Percentiles rank a stretch among this genome's conserved stretches.
phyloP scores from a whole-genome alignment of 2,329 filamentous ascomycete genomes.

The Calcarisporium arbuscula region DNA sequence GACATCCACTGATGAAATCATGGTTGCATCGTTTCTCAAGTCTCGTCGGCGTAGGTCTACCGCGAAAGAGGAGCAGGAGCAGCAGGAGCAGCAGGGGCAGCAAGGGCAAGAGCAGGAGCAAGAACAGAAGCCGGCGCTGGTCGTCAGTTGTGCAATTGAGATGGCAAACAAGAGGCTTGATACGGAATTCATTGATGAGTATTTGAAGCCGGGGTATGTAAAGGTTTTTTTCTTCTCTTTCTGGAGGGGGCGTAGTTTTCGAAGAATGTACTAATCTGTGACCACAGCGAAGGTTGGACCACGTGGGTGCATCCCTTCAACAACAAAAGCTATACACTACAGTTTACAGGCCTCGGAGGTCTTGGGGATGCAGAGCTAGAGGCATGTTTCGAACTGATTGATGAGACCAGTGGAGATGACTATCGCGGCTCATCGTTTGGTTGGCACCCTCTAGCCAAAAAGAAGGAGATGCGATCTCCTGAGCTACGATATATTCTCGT shows the following conservation, averaged over 20 bases:
- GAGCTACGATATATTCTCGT: constrained; percentile 66
- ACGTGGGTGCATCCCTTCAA: constrained; percentile 47
- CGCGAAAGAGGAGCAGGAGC: too few species aligned
- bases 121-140: too few species aligned
- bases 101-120: too few species aligned
- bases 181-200: constrained; percentile 40
- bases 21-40: too few species aligned
- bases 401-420: constrained; percentile 55
- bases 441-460: constrained; percentile 59
- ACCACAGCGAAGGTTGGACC: constrained; percentile 25
- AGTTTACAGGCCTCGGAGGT: constrained; percentile 31
- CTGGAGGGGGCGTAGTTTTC: too few species aligned
- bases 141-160: constrained; percentile 36
- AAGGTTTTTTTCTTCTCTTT: background rate
- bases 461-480: constrained; percentile 59
- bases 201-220: constrained; percentile 40
- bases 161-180: constrained; percentile 41
- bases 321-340: constrained; percentile 33
- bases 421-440: constrained; percentile 57
- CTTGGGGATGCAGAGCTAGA: constrained; percentile 39
- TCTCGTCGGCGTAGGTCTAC: too few species aligned
- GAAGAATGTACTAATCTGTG: too few species aligned
- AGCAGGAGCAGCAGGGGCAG: too few species aligned
- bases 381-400: constrained; percentile 51
- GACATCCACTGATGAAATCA: too few species aligned